Percentiles rank a stretch among this genome's conserved stretches.
Evolutionary conservation across 2,329 filamentous ascomycete species (phyloP).

Genomic region (Exophiala bonariae): DNA sequence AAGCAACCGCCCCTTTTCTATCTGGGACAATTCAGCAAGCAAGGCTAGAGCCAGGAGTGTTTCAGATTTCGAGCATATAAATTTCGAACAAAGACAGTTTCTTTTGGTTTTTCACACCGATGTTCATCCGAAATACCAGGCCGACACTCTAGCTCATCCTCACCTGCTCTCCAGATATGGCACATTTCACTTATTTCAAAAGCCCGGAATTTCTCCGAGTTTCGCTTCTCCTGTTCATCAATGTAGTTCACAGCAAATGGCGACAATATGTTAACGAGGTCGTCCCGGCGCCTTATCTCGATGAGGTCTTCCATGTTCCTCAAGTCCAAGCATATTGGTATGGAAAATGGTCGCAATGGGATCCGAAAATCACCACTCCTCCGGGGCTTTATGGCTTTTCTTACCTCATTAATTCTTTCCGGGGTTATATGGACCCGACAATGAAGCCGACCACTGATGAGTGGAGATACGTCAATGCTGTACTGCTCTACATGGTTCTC

Average conservation of each 20-base stretch:
- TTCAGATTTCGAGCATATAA: too few relatives aligned
- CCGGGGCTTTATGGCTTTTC: conserved; percentile 70
- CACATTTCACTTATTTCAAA: conserved; percentile 21
- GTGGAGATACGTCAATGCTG: conserved; percentile 20
- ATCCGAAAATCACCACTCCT: conserved; percentile 95
- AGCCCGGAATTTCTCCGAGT: conserved; percentile 21
- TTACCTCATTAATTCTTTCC: conserved; percentile 51
- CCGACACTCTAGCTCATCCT: too few relatives aligned
- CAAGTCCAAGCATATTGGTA: conserved; percentile 85
- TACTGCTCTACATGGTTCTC: conserved; percentile 24
- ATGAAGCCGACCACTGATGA: conserved; percentile 15
- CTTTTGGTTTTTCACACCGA: too few relatives aligned
- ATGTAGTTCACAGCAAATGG: conserved; percentile 35
- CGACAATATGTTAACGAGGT: conserved; percentile 45
- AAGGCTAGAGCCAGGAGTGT: too few relatives aligned
- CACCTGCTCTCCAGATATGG: too few relatives aligned
- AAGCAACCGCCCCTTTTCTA: too few relatives aligned
- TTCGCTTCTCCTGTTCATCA: conserved; percentile 18
- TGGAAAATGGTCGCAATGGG: conserved; percentile 75
- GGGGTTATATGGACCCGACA: conserved; percentile 50
- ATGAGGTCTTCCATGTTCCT: conserved; percentile 67
- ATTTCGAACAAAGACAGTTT: too few relatives aligned
- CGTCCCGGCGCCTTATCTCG: conserved; percentile 61
- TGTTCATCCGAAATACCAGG: too few relatives aligned
- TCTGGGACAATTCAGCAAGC: too few relatives aligned